Conservation (phyloP, 1,139 yeast species). For the Candida gigantensis region DNA sequence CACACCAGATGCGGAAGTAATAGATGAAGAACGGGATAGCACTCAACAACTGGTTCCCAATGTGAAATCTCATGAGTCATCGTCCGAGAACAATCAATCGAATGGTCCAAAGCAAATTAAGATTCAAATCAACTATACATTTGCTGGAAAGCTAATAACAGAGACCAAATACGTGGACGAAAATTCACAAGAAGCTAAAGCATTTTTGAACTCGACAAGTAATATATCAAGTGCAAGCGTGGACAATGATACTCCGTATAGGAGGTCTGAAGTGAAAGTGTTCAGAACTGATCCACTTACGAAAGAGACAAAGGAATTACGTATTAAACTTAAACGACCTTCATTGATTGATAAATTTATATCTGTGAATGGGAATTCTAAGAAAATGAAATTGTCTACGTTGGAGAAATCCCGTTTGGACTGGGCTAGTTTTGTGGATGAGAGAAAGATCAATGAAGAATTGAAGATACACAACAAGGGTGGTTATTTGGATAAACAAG, state of each 20-base stretch:
- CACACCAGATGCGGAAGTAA: slow-evolving; percentile 22
- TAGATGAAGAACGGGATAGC: too few relatives aligned
- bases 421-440: slow-evolving; percentile 94
- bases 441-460: slow-evolving; percentile 81
- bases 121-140: slow-evolving; percentile 77
- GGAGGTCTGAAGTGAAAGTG: slow-evolving; percentile 36
- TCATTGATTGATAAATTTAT: slow-evolving; percentile 69
- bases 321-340: slow-evolving; percentile 61
- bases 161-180: slow-evolving; percentile 78
- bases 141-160: slow-evolving; percentile 82
- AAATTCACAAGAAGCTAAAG: slow-evolving; percentile 84
- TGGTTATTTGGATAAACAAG: slow-evolving; percentile 91
- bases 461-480: slow-evolving; percentile 72
- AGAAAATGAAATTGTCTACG: slow-evolving; percentile 72
- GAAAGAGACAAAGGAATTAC: slow-evolving; percentile 31
- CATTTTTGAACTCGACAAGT: slow-evolving; percentile 62
- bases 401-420: slow-evolving; percentile 90
- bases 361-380: slow-evolving; percentile 32
- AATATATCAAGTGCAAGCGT: slow-evolving; percentile 21
- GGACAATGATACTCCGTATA: slow-evolving; percentile 11
- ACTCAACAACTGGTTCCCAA: too few relatives aligned
- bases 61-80: too few relatives aligned
- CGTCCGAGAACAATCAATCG: slow-evolving; percentile 13
- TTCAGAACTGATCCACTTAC: slow-evolving; percentile 38
- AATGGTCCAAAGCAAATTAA: slow-evolving; percentile 53